These are phyloP conservation scores for Eucalyptus guilfoylei DNA, from an alignment of 345 rosid species.

Conservation along the genomic window DNA sequence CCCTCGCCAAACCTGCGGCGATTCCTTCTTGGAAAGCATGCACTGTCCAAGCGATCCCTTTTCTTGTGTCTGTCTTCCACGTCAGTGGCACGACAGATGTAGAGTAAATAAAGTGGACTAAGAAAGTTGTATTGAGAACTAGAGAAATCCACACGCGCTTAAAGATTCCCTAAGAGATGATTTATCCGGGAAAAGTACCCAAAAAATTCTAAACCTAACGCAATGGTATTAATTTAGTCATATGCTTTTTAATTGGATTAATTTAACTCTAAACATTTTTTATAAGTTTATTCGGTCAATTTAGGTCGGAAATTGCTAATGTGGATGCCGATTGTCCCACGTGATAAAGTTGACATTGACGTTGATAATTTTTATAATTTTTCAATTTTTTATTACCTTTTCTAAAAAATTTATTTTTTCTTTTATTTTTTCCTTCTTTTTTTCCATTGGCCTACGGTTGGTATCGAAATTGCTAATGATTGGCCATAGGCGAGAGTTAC, in stretches of 20 bases:
- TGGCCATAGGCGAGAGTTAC: fast-evolving
- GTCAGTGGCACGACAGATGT: not conserved
- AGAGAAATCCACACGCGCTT: not conserved
- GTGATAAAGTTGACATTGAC: fast-evolving
- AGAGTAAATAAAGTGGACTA: not conserved
- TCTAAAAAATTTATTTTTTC: fast-evolving
- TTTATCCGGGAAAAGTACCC: fast-evolving
- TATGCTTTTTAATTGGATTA: too few relatives aligned
- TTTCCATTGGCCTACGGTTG: fast-evolving
- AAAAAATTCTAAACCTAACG: too few relatives aligned
- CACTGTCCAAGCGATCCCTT: not conserved
- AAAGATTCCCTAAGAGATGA: not conserved
- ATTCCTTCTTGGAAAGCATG: not conserved
- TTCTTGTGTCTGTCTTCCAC: not conserved
- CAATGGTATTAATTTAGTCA: too few relatives aligned
- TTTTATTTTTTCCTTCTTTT: too few relatives aligned
- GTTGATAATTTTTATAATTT: too few relatives aligned
- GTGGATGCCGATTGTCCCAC: fast-evolving
- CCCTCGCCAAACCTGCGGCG: not conserved
- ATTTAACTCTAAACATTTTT: too few relatives aligned
- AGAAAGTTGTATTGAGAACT: not conserved
- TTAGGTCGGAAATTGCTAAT: fast-evolving
- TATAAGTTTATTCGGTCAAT: fast-evolving
- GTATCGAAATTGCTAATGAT: fast-evolving
- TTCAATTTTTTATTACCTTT: too few relatives aligned